Percentiles rank a stretch among this genome's conserved stretches.
Conservation (phyloP, 495 filamentous ascomycete species). For the Neurospora hispaniola region DNA sequence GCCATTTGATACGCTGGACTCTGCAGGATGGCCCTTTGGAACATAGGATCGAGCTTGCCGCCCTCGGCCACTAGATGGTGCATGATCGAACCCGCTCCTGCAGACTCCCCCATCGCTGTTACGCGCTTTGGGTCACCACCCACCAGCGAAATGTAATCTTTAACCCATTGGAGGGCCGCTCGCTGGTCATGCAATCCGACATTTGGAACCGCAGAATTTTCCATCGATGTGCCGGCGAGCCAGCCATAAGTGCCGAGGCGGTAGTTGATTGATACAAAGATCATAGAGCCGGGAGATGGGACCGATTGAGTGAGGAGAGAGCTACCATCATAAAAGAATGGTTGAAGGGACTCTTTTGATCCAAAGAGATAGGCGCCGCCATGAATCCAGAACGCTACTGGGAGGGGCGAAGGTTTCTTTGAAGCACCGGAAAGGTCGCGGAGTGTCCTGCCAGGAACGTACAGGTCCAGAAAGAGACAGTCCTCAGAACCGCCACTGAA, state of each 20-base stretch:
- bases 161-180: conserved; percentile 53
- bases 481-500: conserved; percentile 37
- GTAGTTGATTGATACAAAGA: conserved; percentile 56
- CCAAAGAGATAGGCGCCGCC: conserved; percentile 50
- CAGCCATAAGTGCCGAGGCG: conserved; percentile 47
- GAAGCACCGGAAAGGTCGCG: not conserved
- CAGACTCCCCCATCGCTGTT: conserved; percentile 60
- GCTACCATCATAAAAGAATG: conserved; percentile 22
- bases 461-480: conserved; percentile 42
- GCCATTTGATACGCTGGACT: conserved; percentile 37
- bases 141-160: conserved; percentile 53
- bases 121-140: conserved; percentile 53
- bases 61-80: conserved; percentile 56
- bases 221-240: conserved; percentile 40
- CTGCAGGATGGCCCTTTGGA: conserved; percentile 34
- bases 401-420: conserved; percentile 18
- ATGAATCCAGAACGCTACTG: conserved; percentile 51
- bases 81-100: conserved; percentile 53
- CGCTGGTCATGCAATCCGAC: conserved; percentile 41
- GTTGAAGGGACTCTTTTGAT: conserved; percentile 31
- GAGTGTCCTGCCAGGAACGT: conserved; percentile 18
- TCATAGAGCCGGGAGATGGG: conserved; percentile 24
- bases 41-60: conserved; percentile 37
- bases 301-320: conserved; percentile 36
- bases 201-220: conserved; percentile 36